Evolutionary conservation across 495 filamentous ascomycete species (phyloP), one percentile per base, ranked within the genome.

Genomic region (Elasticomyces elasticus): DNA sequence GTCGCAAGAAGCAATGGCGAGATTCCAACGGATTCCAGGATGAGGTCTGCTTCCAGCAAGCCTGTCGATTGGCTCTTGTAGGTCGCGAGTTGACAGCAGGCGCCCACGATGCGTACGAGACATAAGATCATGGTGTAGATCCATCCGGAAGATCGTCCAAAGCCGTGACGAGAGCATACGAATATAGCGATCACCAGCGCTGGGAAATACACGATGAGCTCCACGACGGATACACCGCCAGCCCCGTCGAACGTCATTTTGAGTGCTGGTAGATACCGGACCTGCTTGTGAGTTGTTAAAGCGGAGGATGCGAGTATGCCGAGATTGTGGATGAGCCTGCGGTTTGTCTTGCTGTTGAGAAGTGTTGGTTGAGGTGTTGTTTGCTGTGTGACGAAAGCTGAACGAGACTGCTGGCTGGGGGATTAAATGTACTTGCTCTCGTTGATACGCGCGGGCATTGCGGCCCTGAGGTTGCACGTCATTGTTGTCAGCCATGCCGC

Each of bases 181-280:
- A 31, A 17, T 23, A 22, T 49, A 5, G 9, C 46, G 27, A 37
- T 13, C 5, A 31, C 6, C 15, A 49, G 46, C 27, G 46, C 26
- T 31, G 46, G 46, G 17, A 11, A 31, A 26, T 31, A 31, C 13
- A 49, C 5, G 46, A 17, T 5, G 17, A 49, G 13, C 31, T 49
- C 46, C 26, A 33, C 46, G 46, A 49, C 25, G 5, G 46, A 49
- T 2, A 49, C 31, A 11, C 27, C 46, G 23, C 46, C 46, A n/a
- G 9, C 3, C 25, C 42, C 42, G 42, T 45, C 23, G 19, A 45
- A 22, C 19, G 2, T 10, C 7, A 23, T 23, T 17, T 11, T 45
- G 3, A 23, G 17, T 22, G 11, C 5, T 12, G 7, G 42, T 23
- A 22, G 42, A 7, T 22, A 22, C 13, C 25, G 2, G 35, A 40